Conservation (phyloP, 1,284 basidiomycete species). For the Cutaneotrichosporon arboriforme region DNA sequence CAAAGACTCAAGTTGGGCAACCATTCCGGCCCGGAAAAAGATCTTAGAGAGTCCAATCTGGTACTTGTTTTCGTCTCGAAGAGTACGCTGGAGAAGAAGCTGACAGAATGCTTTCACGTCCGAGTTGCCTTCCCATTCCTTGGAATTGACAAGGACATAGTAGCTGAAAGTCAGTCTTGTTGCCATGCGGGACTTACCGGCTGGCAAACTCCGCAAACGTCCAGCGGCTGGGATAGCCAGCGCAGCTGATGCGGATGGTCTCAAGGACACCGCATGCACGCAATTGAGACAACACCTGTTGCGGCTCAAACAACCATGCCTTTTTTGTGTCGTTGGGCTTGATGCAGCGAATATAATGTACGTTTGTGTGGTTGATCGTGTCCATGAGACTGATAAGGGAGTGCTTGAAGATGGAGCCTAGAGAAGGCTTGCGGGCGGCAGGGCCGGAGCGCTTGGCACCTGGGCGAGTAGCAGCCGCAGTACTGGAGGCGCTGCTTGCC, state of each 20-base stretch:
- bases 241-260: slow-evolving; percentile 97
- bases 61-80: slow-evolving; percentile 92
- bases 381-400: slow-evolving; percentile 94
- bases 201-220: slow-evolving; percentile 99
- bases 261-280: slow-evolving; percentile 98
- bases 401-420: slow-evolving; percentile 97
- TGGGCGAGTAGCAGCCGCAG: slow-evolving; percentile 21
- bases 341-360: slow-evolving; percentile 99
- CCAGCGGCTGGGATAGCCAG: slow-evolving; percentile 98
- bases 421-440: slow-evolving; percentile 84
- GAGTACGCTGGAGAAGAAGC: slow-evolving; percentile 75
- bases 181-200: slow-evolving; percentile 55
- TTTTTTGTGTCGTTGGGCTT: slow-evolving; percentile 96
- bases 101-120: slow-evolving; percentile 78
- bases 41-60: slow-evolving; percentile 97
- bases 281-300: slow-evolving; percentile 91
- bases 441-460: slow-evolving; percentile 37
- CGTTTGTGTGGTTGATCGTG: slow-evolving; percentile 94
- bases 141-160: slow-evolving; percentile 89
- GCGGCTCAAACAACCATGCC: slow-evolving; percentile 95
- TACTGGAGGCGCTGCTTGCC: slow-evolving; percentile 25
- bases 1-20: slow-evolving; percentile 89
- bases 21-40: slow-evolving; percentile 98
- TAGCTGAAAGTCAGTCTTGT: slow-evolving; percentile 54
- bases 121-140: slow-evolving; percentile 67